phyloP scores from a whole-genome alignment of 2,329 filamentous ascomycete species.

The Lecanicillium sp. region DNA sequence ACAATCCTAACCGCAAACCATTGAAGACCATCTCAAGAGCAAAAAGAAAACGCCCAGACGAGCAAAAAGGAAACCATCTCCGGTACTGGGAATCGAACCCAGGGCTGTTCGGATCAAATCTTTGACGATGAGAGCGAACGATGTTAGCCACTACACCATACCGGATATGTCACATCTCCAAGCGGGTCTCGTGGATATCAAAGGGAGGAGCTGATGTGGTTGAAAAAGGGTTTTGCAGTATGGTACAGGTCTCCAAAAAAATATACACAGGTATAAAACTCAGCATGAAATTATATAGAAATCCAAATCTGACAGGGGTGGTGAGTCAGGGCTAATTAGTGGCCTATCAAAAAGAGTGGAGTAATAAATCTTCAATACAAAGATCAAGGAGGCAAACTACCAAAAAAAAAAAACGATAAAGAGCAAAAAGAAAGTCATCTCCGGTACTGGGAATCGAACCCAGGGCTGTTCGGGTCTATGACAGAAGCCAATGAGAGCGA shows the following conservation, averaged over 20 bases:
- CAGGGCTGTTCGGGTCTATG: conserved; percentile 11
- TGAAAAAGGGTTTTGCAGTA: no score
- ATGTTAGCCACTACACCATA: conserved; percentile 30
- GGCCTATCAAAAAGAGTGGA: no score
- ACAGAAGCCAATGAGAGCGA: conserved; percentile 20
- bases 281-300: neutral
- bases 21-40: neutral
- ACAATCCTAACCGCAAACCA: no score
- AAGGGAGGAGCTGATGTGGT: no score
- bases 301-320: no score
- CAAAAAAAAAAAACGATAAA: neutral
- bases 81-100: conserved; percentile 11
- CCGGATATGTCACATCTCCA: conserved; percentile 14
- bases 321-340: no score
- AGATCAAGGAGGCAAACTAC: neutral
- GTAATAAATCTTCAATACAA: no score
- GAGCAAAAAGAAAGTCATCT: conserved; percentile 7
- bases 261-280: no score
- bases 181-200: no score
- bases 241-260: no score
- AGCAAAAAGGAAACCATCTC: neutral
- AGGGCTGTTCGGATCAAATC: conserved; percentile 11
- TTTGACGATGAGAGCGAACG: conserved; percentile 22
- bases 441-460: conserved; percentile 13
- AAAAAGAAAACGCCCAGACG: neutral